These are phyloP conservation scores for Rhizopogon sp. DNA, from an alignment of 768 basidiomycete genomes.

Conservation along the genomic window DNA sequence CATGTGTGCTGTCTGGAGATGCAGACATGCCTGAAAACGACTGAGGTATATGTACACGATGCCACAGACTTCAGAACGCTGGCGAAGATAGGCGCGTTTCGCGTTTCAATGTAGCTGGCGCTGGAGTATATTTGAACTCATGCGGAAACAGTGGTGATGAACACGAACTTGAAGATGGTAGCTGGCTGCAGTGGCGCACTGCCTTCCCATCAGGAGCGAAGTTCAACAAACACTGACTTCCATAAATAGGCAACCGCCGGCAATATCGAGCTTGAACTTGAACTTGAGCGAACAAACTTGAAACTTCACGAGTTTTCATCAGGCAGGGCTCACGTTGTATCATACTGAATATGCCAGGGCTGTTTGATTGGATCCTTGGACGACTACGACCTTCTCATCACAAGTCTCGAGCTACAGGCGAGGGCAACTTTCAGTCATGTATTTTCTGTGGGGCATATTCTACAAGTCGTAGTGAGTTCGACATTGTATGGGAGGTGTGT, in stretches of 20 bases:
- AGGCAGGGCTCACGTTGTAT: too few species aligned
- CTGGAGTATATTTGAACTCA: not conserved
- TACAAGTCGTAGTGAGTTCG: constrained; percentile 34
- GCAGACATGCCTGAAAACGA: constrained; percentile 20
- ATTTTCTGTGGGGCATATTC: constrained; percentile 40
- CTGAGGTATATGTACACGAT: not conserved
- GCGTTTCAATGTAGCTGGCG: not conserved
- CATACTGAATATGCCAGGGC: not conserved
- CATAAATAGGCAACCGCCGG: not conserved
- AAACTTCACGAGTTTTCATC: too few species aligned
- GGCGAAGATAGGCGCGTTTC: not conserved
- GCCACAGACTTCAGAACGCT: not conserved
- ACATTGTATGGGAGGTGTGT: constrained; percentile 45
- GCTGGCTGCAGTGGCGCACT: not conserved
- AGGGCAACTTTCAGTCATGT: constrained; percentile 4
- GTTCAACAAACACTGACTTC: constrained; percentile 1
- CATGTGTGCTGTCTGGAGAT: constrained; percentile 24
- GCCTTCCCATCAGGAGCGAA: too few species aligned
- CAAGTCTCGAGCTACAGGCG: too few species aligned
- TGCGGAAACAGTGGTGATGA: not conserved
- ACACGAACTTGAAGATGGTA: too few species aligned
- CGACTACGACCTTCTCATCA: not conserved
- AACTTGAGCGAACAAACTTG: too few species aligned
- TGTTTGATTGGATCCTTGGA: constrained; percentile 9
- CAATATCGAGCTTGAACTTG: too few species aligned